Percentiles rank a stretch among this genome's conserved stretches.
phyloP scores from a whole-genome alignment of 2,329 filamentous ascomycete species.

The Lachnellula occidentalis region DNA sequence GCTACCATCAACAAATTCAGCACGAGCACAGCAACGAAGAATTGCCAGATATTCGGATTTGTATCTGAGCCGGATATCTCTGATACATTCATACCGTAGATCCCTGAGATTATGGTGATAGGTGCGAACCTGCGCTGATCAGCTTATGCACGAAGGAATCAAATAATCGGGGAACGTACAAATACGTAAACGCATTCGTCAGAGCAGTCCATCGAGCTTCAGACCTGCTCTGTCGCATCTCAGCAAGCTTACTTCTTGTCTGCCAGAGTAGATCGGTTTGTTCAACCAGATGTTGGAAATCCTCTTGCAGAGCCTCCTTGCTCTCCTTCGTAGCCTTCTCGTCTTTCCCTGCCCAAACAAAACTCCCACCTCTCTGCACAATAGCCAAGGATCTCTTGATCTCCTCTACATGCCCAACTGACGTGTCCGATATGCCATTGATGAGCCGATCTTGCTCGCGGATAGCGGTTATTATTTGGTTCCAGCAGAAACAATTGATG shows the following conservation, averaged over 20 bases:
- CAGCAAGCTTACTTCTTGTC: constrained; percentile 21
- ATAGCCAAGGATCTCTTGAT: constrained; percentile 22
- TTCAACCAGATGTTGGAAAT: constrained; percentile 26
- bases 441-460: constrained; percentile 24
- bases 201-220: constrained; percentile 22
- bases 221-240: constrained; percentile 16
- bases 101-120: constrained; percentile 23
- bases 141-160: not conserved
- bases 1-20: constrained; percentile 19
- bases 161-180: constrained; percentile 13
- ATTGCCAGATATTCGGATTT: constrained; percentile 28
- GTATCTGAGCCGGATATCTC: constrained; percentile 20
- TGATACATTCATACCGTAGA: constrained; percentile 29
- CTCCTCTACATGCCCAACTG: constrained; percentile 27
- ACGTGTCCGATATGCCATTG: constrained; percentile 25
- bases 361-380: constrained; percentile 23
- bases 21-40: constrained; percentile 22
- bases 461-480: constrained; percentile 27
- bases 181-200: constrained; percentile 27
- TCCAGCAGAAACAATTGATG: constrained; percentile 28
- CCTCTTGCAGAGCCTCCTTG: constrained; percentile 20
- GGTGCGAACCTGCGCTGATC: constrained; percentile 17
- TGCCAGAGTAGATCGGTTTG: constrained; percentile 27
- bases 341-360: constrained; percentile 17
- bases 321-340: constrained; percentile 1